A percentile compares a stretch with the other conserved stretches of the same genome.
These are phyloP conservation scores for Xanthoconium stramineum DNA, from an alignment of 768 basidiomycete genomes.

Conservation along the genomic window DNA sequence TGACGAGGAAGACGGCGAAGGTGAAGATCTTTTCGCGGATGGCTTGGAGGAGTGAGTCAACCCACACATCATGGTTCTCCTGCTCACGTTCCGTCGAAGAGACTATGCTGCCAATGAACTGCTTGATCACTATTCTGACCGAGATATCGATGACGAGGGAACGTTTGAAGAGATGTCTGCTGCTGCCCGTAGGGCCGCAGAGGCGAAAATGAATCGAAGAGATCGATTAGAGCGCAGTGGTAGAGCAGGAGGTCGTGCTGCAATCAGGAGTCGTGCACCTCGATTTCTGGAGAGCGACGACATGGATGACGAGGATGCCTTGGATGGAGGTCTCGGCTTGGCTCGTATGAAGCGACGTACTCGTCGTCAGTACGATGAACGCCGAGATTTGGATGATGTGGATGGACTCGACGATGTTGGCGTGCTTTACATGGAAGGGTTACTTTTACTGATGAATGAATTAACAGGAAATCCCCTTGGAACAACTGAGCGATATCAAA, in stretches of 20 bases:
- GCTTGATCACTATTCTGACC: conserved; percentile 85
- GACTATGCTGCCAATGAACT: conserved; percentile 84
- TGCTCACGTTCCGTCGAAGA: conserved; percentile 35
- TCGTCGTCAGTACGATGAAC: conserved; percentile 91
- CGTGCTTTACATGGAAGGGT: conserved; percentile 6
- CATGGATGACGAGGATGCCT: conserved; percentile 69
- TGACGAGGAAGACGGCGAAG: conserved; percentile 75
- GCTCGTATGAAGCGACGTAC: conserved; percentile 77
- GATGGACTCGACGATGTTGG: conserved; percentile 85
- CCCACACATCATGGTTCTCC: conserved; percentile 1
- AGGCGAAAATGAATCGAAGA: conserved; percentile 82
- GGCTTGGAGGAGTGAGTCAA: conserved; percentile 62
- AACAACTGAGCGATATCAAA: conserved; percentile 97
- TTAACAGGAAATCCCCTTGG: conserved; percentile 83
- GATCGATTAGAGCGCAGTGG: conserved; percentile 73
- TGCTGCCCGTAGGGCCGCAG: conserved; percentile 74
- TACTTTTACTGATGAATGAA: conserved; percentile 14
- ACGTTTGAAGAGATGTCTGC: conserved; percentile 66
- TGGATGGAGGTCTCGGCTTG: conserved; percentile 62
- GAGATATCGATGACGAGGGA: conserved; percentile 81
- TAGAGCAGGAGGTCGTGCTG: conserved; percentile 67
- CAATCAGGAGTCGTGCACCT: conserved; percentile 76
- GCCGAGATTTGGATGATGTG: conserved; percentile 84
- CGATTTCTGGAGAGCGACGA: conserved; percentile 85
- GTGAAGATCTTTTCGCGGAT: conserved; percentile 92